Evolutionary conservation across 169 alveolate genomes (phyloP), one percentile per base, ranked within the genome.

Genomic region (Cryptosporidium xiaoi): DNA sequence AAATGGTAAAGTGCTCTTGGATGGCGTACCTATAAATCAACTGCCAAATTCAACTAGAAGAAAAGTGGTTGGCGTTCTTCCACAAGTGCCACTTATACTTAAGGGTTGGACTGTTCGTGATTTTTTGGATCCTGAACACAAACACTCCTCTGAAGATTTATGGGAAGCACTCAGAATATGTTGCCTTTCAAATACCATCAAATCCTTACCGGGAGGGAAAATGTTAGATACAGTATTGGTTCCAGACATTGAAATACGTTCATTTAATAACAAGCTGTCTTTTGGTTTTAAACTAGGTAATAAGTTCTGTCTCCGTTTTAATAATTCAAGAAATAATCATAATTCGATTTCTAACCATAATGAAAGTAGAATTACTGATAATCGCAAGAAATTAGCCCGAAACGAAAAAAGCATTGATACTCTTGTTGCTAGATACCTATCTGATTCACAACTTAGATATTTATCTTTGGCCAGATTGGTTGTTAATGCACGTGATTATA

Each of bases 61-160:
- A 46, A 56, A 58, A 40, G 64, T 90, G 46, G 71, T 90, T 15
- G 93, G 93, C 2, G 82, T 67, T 13, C 85, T 90, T 33, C 93
- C 93, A 34, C 91, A 90, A 31, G 67, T 65, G 27, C 90, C 93
- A 1, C 29, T 90, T 3, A 60, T 84, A 40, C 84, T 90, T 33
- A 82, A 56, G 34, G 93, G 93, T 2, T 82, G 91, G 93, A 90
- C 91, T 0, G 91, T 90, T 20, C 34, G 91, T 8, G 91, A 90
- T 8, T 83, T 84, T 68, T 64, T 84, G 4, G 93, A 90, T 66
- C 93, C 93, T 1, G 83, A 77, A 87, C 53, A 82, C n/a, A 64
- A 51, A 29, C 60, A 82, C 51, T 27, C 91, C 8, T 85, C 89
- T 4, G 93, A 64, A 16, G 87, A 67, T 51, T 46, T 90, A 13